Percentiles rank a stretch among this genome's conserved stretches.
phyloP scores from a whole-genome alignment of 345 rosid species.

The Garcia nutans region DNA sequence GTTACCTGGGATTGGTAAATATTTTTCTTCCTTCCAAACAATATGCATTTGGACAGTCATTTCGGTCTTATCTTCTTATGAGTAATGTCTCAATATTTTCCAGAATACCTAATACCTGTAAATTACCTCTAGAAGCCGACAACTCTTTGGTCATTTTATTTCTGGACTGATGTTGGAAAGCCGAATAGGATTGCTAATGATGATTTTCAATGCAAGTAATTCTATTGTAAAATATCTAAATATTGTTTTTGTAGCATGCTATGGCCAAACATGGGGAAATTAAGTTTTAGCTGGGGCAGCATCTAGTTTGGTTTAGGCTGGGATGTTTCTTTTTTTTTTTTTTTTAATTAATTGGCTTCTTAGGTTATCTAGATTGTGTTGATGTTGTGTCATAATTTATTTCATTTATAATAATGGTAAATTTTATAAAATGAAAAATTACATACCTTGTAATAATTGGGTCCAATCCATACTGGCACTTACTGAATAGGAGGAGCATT shows the following conservation, averaged over 20 bases:
- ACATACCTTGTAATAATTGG: background rate
- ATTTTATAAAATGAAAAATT: background rate
- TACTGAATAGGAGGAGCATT: background rate
- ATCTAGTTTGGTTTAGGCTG: background rate
- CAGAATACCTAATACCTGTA: background rate
- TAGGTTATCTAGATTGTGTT: background rate
- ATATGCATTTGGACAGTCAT: background rate
- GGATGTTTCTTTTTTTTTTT: background rate
- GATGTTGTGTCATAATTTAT: background rate
- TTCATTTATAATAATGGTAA: background rate
- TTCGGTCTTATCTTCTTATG: background rate
- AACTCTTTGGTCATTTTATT: background rate
- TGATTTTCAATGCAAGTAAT: background rate
- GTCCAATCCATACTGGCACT: background rate
- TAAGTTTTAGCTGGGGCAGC: background rate
- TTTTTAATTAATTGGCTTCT: background rate
- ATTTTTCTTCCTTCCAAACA: background rate
- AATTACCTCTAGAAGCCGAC: background rate
- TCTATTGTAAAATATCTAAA: background rate
- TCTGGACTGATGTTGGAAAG: background rate
- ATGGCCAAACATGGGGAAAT: background rate
- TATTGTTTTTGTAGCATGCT: background rate
- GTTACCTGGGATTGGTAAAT: constrained; percentile 35
- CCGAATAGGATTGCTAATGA: background rate
- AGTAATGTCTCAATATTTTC: background rate